phyloP scores from a whole-genome alignment of 768 basidiomycete genomes.

The Podaxis sp. region DNA sequence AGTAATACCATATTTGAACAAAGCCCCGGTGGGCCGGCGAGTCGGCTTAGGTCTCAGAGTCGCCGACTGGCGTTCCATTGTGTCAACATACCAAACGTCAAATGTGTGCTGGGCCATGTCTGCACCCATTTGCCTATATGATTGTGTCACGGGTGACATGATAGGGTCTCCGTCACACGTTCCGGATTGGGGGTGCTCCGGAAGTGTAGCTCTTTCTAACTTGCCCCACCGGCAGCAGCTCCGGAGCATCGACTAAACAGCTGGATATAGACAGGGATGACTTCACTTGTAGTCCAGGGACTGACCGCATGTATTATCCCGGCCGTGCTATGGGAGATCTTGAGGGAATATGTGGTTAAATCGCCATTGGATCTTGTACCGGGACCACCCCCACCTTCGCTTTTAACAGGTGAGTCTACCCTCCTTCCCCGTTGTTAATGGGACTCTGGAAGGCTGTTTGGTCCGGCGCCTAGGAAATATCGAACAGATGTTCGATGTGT shows the following conservation, averaged over 20 bases:
- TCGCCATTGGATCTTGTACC: background rate
- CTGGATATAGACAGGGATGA: conserved; percentile 21
- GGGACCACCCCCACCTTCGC: background rate
- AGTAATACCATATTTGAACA: too few species aligned
- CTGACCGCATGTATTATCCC: background rate
- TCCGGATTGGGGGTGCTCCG: too few species aligned
- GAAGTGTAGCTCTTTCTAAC: too few species aligned
- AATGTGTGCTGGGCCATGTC: too few species aligned
- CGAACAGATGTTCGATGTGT: conserved; percentile 29
- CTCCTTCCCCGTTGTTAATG: background rate
- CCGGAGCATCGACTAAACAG: conserved; percentile 21
- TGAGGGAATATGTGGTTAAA: background rate
- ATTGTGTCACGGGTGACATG: too few species aligned
- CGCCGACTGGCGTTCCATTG: too few species aligned
- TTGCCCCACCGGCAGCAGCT: too few species aligned
- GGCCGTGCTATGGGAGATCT: background rate
- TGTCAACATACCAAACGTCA: too few species aligned
- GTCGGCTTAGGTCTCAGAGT: too few species aligned
- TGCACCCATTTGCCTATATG: too few species aligned
- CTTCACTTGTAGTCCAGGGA: background rate
- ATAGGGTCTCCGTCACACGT: too few species aligned
- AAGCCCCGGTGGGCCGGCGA: too few species aligned
- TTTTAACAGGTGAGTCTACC: background rate
- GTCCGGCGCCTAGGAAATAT: conserved; percentile 30
- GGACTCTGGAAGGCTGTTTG: background rate